Evolutionary conservation across 306 rosid species (phyloP).

Genomic region (Hippophae tibetana): DNA sequence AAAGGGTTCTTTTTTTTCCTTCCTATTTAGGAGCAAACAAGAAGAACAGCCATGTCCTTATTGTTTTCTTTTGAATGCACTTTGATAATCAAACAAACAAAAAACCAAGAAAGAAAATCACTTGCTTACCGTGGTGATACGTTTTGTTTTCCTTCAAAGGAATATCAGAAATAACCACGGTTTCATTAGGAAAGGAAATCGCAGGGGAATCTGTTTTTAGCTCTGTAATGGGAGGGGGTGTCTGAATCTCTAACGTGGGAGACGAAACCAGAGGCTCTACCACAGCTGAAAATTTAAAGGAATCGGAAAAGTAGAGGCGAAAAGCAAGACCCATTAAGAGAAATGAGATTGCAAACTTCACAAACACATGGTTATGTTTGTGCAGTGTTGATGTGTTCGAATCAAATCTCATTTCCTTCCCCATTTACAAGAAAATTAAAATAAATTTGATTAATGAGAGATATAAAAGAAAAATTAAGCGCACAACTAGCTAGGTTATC

Average conservation of each 20-base stretch:
- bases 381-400: conserved; percentile 18
- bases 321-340: conserved; percentile 33
- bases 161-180: conserved; percentile 11
- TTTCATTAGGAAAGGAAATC: conserved; percentile 6
- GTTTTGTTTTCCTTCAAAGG: conserved; percentile 15
- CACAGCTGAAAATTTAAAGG: conserved; percentile 18
- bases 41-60: background rate
- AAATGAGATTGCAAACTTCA: conserved; percentile 28
- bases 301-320: conserved; percentile 28
- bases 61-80: background rate
- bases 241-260: conserved; percentile 2
- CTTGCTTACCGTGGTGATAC: conserved; percentile 22
- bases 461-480: no score
- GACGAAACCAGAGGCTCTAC: conserved; percentile 9
- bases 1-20: background rate
- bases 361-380: conserved; percentile 20
- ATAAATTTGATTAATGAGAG: no score
- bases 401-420: conserved; percentile 26
- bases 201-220: conserved; percentile 8
- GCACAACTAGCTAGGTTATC: no score
- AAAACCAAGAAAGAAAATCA: background rate
- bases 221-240: conserved; percentile 14
- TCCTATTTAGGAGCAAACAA: background rate
- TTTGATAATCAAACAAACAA: background rate
- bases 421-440: conserved; percentile 8